Percentiles rank a stretch among this genome's conserved stretches.
Evolutionary conservation across 306 rosid genomes (phyloP).

Genomic region (Cicer yamashitae): DNA sequence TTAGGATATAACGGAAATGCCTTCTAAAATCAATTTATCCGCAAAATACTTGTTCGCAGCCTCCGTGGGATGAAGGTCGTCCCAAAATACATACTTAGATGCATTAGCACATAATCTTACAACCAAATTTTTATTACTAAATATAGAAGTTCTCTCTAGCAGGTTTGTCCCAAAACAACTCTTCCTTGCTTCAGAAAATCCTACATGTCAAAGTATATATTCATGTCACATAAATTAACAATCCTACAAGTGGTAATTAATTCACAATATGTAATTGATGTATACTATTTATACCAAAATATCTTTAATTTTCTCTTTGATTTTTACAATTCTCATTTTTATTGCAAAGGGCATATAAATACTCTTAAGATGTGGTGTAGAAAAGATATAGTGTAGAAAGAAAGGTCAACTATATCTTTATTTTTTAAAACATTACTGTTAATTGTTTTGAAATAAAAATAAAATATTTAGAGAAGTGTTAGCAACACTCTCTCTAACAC

Average conservation of each 20-base stretch:
- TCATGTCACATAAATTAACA: constrained; percentile 6
- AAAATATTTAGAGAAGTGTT: too few species aligned
- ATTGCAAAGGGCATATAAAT: too few species aligned
- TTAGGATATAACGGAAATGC: background rate
- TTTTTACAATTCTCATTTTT: too few species aligned
- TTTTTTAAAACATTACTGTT: too few species aligned
- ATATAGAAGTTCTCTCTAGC: constrained; percentile 57
- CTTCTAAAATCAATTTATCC: constrained; percentile 30
- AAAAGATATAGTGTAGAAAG: too few species aligned
- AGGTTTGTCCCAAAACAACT: constrained; percentile 79
- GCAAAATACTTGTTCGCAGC: constrained; percentile 64
- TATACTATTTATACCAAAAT: too few species aligned
- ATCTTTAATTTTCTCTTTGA: too few species aligned
- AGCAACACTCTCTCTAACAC: too few species aligned
- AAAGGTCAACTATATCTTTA: too few species aligned
- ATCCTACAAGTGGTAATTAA: background rate
- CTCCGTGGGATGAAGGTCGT: constrained; percentile 73
- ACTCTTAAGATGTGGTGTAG: too few species aligned
- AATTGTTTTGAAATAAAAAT: too few species aligned
- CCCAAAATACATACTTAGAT: constrained; percentile 79
- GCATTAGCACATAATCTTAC: constrained; percentile 76
- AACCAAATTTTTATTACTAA: constrained; percentile 56
- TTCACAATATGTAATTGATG: background rate
- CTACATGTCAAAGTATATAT: constrained; percentile 41
- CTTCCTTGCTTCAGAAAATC: constrained; percentile 69